These are phyloP conservation scores for Alternaria sp. DNA, from an alignment of 2,329 filamentous ascomycete species.

Conservation along the genomic window DNA sequence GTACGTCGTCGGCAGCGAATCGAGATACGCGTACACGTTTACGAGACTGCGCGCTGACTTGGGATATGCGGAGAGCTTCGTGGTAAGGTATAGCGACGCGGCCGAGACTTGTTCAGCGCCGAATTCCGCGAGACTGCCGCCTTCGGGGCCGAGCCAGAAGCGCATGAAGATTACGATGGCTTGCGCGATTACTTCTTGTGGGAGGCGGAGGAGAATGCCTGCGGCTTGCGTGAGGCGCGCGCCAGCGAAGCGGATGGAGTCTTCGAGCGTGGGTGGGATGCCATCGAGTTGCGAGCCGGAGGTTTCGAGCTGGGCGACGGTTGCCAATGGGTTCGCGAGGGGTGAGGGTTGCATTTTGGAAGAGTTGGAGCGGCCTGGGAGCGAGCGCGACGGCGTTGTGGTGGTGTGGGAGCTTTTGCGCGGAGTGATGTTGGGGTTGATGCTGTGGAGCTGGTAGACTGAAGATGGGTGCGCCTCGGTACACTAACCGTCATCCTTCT, in stretches of 20 bases:
- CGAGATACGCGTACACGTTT: constrained; percentile 84
- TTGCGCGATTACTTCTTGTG: constrained; percentile 84
- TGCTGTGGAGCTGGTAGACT: constrained; percentile 6
- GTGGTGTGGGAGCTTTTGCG: not conserved
- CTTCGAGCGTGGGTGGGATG: constrained; percentile 72
- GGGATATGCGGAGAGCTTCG: constrained; percentile 81
- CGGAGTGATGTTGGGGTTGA: constrained; percentile 9
- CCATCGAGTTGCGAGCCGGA: constrained; percentile 62
- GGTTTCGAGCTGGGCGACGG: constrained; percentile 70
- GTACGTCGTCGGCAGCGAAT: constrained; percentile 66
- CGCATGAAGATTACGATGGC: constrained; percentile 82
- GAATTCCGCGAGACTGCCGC: constrained; percentile 58
- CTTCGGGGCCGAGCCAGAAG: constrained; percentile 72
- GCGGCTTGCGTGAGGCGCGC: constrained; percentile 78
- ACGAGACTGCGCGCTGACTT: constrained; percentile 79
- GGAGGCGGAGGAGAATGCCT: constrained; percentile 79
- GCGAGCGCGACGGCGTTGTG: not conserved
- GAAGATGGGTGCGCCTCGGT: not conserved
- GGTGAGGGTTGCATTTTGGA: constrained; percentile 38
- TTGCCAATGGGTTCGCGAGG: constrained; percentile 74
- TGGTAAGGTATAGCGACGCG: constrained; percentile 77
- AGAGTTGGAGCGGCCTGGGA: not conserved
- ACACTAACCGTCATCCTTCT: constrained; percentile 5
- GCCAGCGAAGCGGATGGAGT: constrained; percentile 73
- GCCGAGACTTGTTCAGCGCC: constrained; percentile 76